Base-by-base conservation (phyloP, 768 basidiomycete genomes). In the Lentinula lateritia region DNA sequence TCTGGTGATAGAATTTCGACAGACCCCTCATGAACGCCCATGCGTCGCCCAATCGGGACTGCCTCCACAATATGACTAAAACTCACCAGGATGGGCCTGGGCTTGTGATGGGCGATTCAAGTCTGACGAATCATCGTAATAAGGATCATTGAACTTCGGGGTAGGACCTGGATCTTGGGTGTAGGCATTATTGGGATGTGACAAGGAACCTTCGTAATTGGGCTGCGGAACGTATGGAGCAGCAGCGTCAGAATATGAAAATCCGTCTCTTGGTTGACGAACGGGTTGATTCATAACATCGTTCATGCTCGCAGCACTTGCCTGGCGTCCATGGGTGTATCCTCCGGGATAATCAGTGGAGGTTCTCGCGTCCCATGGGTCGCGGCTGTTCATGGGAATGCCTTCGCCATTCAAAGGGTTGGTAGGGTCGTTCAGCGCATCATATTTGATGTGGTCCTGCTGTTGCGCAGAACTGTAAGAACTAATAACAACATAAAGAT, bases 381-480 rank as follows among this genome's bases (percentile, higher is more conserved):
- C 86, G 58, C 88, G 85, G 64, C 82, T 78, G 63, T 78, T 80
- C 76, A 92, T 80, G 9, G 85, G 84, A 38, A 88, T 86, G 53
- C 67, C 78, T 65, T 89, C 85, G 65, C 75, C 75, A 36, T 78
- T 81, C 61, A 84, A 71, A 52, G 81, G 79, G 64, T 78, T 77
- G 12, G 78, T 76, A 3, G 83, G 73, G 65, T 87, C 87, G 69
- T 86, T 86, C 61, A 92, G 78, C 28, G 84, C 83, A 68, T 89
- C 86, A 68, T 92, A 95, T 67, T 89, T 86, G 64, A 83, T 83
- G 70, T 93, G 92, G 67, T 94, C 93, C n/a, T 77, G 78, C 35
- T 85, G 85, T 72, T 96, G 94, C 12, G 83, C 80, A 16, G 77
- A 73, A 32, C 87, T 83, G 72, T 94, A 97, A 2, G 86, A 86